Conservation (phyloP, 2,329 filamentous ascomycete species). For the Claviceps capensis region DNA sequence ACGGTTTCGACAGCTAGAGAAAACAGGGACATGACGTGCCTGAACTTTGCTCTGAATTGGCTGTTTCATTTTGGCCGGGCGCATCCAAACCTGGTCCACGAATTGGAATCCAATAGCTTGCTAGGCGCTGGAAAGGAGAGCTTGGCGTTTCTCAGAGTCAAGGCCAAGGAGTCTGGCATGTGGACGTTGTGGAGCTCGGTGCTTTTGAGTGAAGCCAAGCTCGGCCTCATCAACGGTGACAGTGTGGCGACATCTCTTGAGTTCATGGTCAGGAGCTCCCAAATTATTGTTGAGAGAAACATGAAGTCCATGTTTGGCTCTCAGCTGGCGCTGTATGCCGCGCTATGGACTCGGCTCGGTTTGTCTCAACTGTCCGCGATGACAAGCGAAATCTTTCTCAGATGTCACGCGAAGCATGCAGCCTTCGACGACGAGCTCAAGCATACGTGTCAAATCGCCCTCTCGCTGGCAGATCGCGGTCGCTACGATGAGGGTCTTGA, state of each 20-base stretch:
- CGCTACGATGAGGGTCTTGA: constrained; percentile 53
- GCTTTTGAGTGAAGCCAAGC: constrained; percentile 71
- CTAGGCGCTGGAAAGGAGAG: constrained; percentile 69
- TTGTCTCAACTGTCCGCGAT: constrained; percentile 39
- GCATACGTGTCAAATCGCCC: constrained; percentile 56
- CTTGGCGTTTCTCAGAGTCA: constrained; percentile 68
- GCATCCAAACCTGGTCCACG: constrained; percentile 60
- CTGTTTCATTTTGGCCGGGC: constrained; percentile 86
- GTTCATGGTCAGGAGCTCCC: constrained; percentile 67
- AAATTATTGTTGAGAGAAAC: constrained; percentile 66
- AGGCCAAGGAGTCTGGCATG: constrained; percentile 76
- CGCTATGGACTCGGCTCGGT: constrained; percentile 66
- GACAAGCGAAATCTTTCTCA: constrained; percentile 60
- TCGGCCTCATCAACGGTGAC: constrained; percentile 59
- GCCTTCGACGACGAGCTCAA: constrained; percentile 67
- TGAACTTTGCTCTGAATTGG: constrained; percentile 95
- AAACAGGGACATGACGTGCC: constrained; percentile 78
- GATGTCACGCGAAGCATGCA: constrained; percentile 48
- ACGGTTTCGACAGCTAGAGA: constrained; percentile 90
- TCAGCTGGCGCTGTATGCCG: constrained; percentile 57
- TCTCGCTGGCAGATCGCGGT: constrained; percentile 46
- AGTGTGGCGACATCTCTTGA: constrained; percentile 54
- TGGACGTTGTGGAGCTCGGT: constrained; percentile 75
- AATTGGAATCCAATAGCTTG: constrained; percentile 58
- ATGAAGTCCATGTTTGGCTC: constrained; percentile 60